Evolutionary conservation across 495 filamentous ascomycete species (phyloP).

Genomic region (Lasiosphaeria ovina): DNA sequence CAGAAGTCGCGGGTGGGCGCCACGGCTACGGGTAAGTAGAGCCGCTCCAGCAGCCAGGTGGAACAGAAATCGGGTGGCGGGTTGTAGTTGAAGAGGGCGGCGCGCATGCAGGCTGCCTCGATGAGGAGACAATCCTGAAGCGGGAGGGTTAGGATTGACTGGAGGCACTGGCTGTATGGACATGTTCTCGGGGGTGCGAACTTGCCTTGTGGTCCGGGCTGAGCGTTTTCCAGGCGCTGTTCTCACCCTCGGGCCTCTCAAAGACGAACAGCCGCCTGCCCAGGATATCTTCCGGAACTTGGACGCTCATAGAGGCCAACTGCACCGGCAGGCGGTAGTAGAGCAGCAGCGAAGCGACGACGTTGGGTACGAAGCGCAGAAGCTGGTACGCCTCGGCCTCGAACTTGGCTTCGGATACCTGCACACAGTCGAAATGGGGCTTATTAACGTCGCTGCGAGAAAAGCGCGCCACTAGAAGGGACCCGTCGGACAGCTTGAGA

Average conservation of each 20-base stretch:
- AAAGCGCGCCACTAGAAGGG: too few relatives aligned
- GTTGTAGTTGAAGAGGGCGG: slow-evolving; percentile 32
- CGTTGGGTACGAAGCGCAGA: too few relatives aligned
- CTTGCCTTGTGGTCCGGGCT: slow-evolving; percentile 25
- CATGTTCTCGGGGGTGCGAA: not conserved
- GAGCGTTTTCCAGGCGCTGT: slow-evolving; percentile 25
- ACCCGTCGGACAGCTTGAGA: too few relatives aligned
- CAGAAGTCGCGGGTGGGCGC: slow-evolving; percentile 37
- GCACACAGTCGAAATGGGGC: too few relatives aligned
- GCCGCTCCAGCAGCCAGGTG: slow-evolving; percentile 19
- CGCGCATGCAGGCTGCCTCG: slow-evolving; percentile 28
- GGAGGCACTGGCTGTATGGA: not conserved
- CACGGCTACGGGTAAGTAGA: slow-evolving; percentile 22
- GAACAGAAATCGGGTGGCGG: slow-evolving; percentile 17
- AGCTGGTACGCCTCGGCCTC: too few relatives aligned
- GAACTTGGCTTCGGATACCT: too few relatives aligned
- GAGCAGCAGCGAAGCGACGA: slow-evolving; percentile 16
- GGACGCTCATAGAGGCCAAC: slow-evolving; percentile 13
- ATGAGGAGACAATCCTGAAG: slow-evolving; percentile 6
- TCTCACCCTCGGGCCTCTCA: slow-evolving; percentile 29
- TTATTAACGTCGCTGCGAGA: too few relatives aligned
- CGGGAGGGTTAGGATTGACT: not conserved
- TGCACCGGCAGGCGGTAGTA: slow-evolving; percentile 30
- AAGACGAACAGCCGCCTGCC: slow-evolving; percentile 33
- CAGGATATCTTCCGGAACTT: slow-evolving; percentile 20